phyloP scores from a whole-genome alignment of 2,329 filamentous ascomycete genomes.

The Cytospora mali region DNA sequence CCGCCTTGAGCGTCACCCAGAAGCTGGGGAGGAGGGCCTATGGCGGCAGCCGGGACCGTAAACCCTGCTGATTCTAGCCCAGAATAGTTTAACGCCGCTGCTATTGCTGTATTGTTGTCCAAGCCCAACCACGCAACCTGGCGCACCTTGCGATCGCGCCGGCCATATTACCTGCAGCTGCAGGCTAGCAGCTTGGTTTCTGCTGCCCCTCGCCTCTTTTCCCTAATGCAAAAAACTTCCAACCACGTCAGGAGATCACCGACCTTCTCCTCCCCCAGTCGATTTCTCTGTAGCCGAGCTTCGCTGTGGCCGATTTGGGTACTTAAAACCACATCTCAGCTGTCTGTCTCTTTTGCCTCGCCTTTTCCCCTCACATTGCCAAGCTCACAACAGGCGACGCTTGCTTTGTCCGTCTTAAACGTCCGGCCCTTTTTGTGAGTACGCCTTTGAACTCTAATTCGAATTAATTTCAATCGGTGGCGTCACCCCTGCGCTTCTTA shows the following conservation, averaged over 20 bases:
- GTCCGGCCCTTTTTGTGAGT: neutral
- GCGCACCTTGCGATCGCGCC: slow-evolving; percentile 17
- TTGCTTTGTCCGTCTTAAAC: neutral
- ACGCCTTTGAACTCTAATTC: neutral
- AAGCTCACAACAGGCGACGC: neutral
- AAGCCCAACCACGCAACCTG: slow-evolving; percentile 21
- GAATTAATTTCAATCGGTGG: neutral
- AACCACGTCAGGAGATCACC: slow-evolving; percentile 11
- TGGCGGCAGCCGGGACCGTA: slow-evolving; percentile 18
- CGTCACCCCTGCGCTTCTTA: neutral
- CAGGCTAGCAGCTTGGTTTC: slow-evolving; percentile 2
- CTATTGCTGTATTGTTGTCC: slow-evolving; percentile 15
- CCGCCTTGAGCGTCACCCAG: slow-evolving; percentile 18
- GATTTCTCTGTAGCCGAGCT: neutral
- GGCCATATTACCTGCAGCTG: slow-evolving; percentile 22
- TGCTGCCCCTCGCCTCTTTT: slow-evolving; percentile 16
- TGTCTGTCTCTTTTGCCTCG: neutral
- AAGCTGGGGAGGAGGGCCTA: slow-evolving; percentile 19
- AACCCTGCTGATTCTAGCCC: slow-evolving; percentile 8
- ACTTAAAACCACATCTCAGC: neutral
- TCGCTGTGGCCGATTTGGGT: neutral
- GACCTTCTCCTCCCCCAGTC: neutral
- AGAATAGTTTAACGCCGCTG: slow-evolving; percentile 12
- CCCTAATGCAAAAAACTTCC: slow-evolving; percentile 11
- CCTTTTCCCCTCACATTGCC: neutral